Conservation (phyloP, 2,329 filamentous ascomycete genomes). For the Huntiella decipiens region DNA sequence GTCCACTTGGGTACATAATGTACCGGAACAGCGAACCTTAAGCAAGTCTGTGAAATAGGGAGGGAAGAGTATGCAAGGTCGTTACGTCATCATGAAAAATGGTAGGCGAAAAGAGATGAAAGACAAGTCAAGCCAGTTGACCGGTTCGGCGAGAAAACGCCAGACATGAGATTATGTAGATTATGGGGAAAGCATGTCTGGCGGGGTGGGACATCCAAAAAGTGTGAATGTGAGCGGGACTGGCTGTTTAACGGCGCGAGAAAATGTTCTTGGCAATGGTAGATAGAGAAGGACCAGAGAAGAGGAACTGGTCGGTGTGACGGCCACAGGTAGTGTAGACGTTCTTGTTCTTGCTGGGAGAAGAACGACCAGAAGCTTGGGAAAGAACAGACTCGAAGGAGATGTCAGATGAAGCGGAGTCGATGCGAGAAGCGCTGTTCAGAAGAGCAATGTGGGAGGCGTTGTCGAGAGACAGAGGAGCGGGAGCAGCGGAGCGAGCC, state of each 20-base stretch:
- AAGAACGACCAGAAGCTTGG: background rate
- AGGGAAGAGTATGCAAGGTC: too few relatives aligned
- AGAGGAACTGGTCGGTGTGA: conserved; percentile 34
- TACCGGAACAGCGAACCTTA: too few relatives aligned
- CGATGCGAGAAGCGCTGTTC: background rate
- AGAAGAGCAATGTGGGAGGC: conserved; percentile 3
- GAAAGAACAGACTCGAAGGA: background rate
- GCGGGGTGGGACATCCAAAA: too few relatives aligned
- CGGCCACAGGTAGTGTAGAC: conserved; percentile 35
- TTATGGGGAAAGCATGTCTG: too few relatives aligned
- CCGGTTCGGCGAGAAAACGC: too few relatives aligned
- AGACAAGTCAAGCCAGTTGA: too few relatives aligned
- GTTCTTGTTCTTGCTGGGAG: conserved; percentile 25
- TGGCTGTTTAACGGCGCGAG: conserved; percentile 7
- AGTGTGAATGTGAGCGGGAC: background rate
- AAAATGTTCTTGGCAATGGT: conserved; percentile 25
- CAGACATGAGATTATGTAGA: too few relatives aligned
- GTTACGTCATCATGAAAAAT: too few relatives aligned
- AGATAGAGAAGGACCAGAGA: conserved; percentile 28
- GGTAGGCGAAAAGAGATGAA: too few relatives aligned
- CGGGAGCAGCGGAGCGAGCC: conserved; percentile 4
- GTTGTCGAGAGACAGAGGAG: conserved; percentile 1
- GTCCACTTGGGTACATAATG: too few relatives aligned
- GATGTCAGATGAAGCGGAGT: conserved; percentile 5
- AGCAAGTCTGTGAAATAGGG: too few relatives aligned